Evolutionary conservation across 495 filamentous ascomycete species (phyloP).

Genomic region (Halenospora varia): DNA sequence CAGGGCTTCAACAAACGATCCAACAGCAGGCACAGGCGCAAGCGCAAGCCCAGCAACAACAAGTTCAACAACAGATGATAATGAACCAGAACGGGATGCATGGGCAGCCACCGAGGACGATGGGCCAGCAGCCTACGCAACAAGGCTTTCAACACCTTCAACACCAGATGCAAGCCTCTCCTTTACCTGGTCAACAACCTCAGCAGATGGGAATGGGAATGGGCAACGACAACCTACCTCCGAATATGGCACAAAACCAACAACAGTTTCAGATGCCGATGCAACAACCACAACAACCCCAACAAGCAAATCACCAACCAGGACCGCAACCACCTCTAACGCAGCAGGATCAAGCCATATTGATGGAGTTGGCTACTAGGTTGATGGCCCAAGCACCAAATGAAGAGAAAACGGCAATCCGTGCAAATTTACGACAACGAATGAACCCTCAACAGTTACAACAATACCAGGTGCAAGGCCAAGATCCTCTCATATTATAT

Average conservation of each 20-base stretch:
- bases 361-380: slow-evolving; percentile 13
- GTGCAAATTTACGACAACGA: slow-evolving; percentile 29
- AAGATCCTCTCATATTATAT: slow-evolving; percentile 37
- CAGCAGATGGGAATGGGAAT: slow-evolving; percentile 22
- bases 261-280: slow-evolving; percentile 36
- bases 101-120: slow-evolving; percentile 26
- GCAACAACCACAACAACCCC: slow-evolving; percentile 23
- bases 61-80: slow-evolving; percentile 34
- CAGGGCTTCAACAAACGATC: slow-evolving; percentile 24
- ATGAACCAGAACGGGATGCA: slow-evolving; percentile 42
- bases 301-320: slow-evolving; percentile 13
- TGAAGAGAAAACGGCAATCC: slow-evolving; percentile 27
- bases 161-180: slow-evolving; percentile 44
- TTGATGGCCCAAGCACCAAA: slow-evolving; percentile 27
- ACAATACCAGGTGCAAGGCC: slow-evolving; percentile 28
- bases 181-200: slow-evolving; percentile 30
- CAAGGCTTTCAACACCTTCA: slow-evolving; percentile 43
- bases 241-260: slow-evolving; percentile 20
- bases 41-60: slow-evolving; percentile 27
- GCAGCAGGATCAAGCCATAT: slow-evolving; percentile 11
- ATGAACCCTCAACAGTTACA: slow-evolving; percentile 28
- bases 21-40: slow-evolving; percentile 33
- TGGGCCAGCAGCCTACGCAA: slow-evolving; percentile 35
- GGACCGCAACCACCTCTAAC: slow-evolving; percentile 5
- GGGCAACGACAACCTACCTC: slow-evolving; percentile 19